Percentiles rank a stretch among this genome's conserved stretches.
phyloP scores from a whole-genome alignment of 305 asterid species.

The Solanum hybrid region DNA sequence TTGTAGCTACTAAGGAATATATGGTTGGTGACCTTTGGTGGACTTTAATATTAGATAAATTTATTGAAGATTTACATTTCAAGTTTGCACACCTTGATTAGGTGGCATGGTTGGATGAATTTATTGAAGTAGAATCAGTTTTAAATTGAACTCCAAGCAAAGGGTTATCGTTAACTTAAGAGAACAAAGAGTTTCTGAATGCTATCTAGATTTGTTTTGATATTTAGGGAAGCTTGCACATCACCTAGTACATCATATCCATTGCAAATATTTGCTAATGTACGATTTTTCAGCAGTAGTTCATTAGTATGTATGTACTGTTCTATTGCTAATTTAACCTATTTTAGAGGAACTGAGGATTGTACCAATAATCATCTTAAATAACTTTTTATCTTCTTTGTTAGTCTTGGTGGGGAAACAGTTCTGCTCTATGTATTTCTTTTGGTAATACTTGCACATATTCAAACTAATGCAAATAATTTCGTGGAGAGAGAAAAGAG shows the following conservation, averaged over 20 bases:
- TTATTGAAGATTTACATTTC: background rate
- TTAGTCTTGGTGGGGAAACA: background rate
- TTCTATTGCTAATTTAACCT: background rate
- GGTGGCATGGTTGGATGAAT: background rate
- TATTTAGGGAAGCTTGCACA: background rate
- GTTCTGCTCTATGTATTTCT: background rate
- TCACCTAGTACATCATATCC: background rate
- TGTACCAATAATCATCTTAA: background rate
- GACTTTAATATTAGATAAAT: background rate
- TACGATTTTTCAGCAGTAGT: background rate
- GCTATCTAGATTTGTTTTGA: background rate
- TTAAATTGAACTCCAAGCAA: background rate
- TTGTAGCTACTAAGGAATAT: conserved; percentile 82
- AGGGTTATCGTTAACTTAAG: background rate
- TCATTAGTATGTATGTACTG: background rate
- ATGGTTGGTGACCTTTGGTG: conserved; percentile 43
- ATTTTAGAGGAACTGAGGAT: background rate
- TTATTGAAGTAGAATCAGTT: background rate
- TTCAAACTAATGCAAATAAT: background rate
- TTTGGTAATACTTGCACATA: background rate
- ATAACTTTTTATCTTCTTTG: background rate
- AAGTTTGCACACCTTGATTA: background rate
- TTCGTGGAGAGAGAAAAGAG: background rate
- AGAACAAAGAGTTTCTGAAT: background rate
- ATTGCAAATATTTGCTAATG: background rate